Evolutionary conservation across 305 asterid species (phyloP), one percentile per base, ranked within the genome.

Genomic region (Lippia alba): DNA sequence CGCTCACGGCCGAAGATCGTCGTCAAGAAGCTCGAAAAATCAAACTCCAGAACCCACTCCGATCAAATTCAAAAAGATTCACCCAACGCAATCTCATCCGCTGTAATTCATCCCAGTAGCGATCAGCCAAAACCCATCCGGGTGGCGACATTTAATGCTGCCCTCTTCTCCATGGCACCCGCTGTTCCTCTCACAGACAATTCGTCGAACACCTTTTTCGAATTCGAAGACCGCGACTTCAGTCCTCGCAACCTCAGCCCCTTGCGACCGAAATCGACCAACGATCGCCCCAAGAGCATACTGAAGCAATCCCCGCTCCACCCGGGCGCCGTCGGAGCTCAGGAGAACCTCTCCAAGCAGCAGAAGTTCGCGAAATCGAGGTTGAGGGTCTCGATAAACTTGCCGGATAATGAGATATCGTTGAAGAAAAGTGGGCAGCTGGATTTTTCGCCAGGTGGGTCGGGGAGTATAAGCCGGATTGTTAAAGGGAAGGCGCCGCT

Each of bases 161-260:
- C 97, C 84, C 84, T 94, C 1, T 94, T 94, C 81, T 91, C 99
- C 86, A 91, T 91, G 97, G 99, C 99, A 24, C 96, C 96, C 3
- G 96, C 90, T 8, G 87, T 89, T 19, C 86, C 96, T 0, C 73
- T 8, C 5, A 5, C 81, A 8, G 83, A 64, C 39, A 76, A 70
- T 9, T 76, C 79, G 12, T 65, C 86, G 7, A 76, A 75, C 66
- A 61, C 16, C 9, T 71, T 56, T 40, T 11, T 8, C 49, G 88
- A 79, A 10, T 72, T 57, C 36, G 89, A 66, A 44, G 69, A 64
- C 50, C 81, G 69, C 12, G 80, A 78, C 8, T 66, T 48, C 12
- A 4, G 34, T 3, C 4, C 5, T 20, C 45, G 53, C 30, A 69
- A 49, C 9, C 34, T 58, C 44, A 76, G 62, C 70, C 63, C 78